Conservation (phyloP, 164 flowering plant species). For the Liquidambar formosana region DNA sequence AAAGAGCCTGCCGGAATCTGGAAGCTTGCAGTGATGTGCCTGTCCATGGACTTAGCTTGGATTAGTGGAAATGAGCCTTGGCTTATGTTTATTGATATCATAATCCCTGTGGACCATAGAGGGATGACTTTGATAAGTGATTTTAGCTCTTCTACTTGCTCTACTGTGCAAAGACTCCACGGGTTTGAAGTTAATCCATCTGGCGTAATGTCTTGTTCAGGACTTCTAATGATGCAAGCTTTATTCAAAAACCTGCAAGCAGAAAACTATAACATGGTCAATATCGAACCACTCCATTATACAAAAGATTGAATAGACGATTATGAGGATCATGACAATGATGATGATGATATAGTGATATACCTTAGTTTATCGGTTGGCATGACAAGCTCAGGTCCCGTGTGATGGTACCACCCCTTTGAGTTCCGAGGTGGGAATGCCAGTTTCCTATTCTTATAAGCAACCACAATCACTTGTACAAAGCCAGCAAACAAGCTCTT, state of each 20-base stretch:
- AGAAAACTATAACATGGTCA: neutral
- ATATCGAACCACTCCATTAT: neutral
- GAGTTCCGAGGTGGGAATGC: constrained; percentile 25
- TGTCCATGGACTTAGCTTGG: constrained; percentile 58
- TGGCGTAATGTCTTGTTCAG: constrained; percentile 36
- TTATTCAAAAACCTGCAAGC: constrained; percentile 53
- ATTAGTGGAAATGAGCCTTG: constrained; percentile 42
- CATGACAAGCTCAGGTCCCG: constrained; percentile 23
- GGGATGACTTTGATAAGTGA: constrained; percentile 55
- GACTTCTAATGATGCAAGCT: constrained; percentile 51
- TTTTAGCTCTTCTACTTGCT: constrained; percentile 67
- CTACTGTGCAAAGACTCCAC: constrained; percentile 57
- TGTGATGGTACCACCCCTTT: constrained; percentile 34
- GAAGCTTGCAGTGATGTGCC: constrained; percentile 39
- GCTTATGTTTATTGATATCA: constrained; percentile 44
- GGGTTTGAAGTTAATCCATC: constrained; percentile 43
- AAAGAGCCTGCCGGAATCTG: constrained; percentile 59
- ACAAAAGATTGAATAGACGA: neutral
- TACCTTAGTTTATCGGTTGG: constrained; percentile 64
- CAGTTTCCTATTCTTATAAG: constrained; percentile 48
- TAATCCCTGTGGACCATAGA: constrained; percentile 58
- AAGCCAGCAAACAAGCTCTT: constrained; percentile 53
- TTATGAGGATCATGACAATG: neutral
- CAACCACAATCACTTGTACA: constrained; percentile 50
- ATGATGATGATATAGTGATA: neutral